Conservation (phyloP, 2,329 filamentous ascomycete species). For the Aspergillus amoenus region DNA sequence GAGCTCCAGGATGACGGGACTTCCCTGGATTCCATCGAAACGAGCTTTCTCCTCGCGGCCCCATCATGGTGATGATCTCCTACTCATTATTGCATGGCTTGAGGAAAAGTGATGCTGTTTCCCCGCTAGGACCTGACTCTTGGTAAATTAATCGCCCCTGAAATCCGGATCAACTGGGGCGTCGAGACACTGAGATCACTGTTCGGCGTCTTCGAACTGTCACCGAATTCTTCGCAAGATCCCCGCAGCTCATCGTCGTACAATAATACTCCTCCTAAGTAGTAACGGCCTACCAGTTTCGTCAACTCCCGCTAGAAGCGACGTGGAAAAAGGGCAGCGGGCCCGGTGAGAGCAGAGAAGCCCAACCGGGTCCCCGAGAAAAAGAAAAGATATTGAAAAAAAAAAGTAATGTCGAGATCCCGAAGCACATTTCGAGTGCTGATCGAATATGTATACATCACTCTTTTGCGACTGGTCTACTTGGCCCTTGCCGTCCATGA, state of each 20-base stretch:
- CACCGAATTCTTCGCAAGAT: background rate
- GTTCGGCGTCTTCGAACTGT: background rate
- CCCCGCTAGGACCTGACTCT: background rate
- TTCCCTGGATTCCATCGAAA: background rate
- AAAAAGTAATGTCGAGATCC: background rate
- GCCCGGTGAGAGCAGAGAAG: background rate
- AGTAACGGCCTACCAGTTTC: background rate
- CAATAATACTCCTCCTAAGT: background rate
- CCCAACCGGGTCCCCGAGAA: background rate
- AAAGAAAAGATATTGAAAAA: slow-evolving; percentile 5
- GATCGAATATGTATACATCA: background rate
- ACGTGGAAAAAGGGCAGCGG: background rate
- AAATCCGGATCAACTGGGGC: background rate
- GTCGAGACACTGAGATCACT: slow-evolving; percentile 1
- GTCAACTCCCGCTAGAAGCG: slow-evolving; percentile 8
- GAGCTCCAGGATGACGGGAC: background rate
- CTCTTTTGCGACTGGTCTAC: background rate
- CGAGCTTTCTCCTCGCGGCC: background rate
- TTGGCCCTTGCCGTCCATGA: background rate
- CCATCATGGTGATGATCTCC: slow-evolving; percentile 3
- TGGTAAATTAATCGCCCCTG: slow-evolving; percentile 6
- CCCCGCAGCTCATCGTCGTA: background rate
- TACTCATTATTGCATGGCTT: background rate
- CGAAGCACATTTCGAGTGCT: background rate
- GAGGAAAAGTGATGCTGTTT: background rate